Conservation (phyloP, 73 alveolate genomes). For the Tetrahymena thermophila region DNA sequence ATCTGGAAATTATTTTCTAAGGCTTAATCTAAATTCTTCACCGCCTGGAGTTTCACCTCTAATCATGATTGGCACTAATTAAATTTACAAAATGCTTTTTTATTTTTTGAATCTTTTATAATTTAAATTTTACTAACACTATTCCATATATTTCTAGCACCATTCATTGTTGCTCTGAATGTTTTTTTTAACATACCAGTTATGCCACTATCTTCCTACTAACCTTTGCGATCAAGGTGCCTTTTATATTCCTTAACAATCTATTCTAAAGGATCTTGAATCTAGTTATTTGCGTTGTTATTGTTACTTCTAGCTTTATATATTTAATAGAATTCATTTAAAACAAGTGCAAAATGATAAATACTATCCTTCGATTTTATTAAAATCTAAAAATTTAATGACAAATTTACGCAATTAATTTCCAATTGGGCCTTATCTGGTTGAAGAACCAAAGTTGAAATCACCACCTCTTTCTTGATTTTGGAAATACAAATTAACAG, state of each 20-base stretch:
- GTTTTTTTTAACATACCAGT: neutral
- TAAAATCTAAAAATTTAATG: neutral
- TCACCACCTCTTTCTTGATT: neutral
- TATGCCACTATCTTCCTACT: neutral
- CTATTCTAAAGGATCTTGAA: neutral
- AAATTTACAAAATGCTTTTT: neutral
- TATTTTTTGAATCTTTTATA: neutral
- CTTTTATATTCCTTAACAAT: neutral
- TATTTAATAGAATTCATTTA: neutral
- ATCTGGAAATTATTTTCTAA: neutral
- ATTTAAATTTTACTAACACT: neutral
- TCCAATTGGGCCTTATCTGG: neutral
- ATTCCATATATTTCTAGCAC: neutral
- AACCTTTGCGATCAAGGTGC: neutral
- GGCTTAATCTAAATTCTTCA: neutral
- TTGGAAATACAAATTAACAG: neutral
- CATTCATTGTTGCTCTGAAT: neutral
- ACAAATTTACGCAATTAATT: neutral
- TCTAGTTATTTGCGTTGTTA: neutral
- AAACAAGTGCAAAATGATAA: neutral
- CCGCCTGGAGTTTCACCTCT: conserved; percentile 1
- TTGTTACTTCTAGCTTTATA: neutral
- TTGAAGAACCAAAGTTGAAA: neutral
- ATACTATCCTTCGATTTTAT: neutral
- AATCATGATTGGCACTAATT: neutral